phyloP scores from a whole-genome alignment of 2,329 filamentous ascomycete species.

The Colletotrichum sidae region DNA sequence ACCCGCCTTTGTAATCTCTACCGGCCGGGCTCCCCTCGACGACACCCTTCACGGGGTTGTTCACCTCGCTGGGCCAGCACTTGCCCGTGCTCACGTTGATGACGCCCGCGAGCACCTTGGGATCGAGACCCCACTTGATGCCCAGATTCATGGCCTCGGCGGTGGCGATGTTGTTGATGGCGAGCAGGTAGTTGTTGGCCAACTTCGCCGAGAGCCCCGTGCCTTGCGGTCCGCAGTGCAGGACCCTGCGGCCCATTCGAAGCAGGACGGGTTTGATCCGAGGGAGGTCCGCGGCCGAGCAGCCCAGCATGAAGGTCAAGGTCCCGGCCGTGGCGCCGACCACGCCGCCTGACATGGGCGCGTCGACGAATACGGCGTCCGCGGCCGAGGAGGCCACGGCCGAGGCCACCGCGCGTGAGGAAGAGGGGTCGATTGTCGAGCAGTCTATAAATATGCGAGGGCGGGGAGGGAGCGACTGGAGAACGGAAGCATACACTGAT shows the following conservation, averaged over 20 bases:
- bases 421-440: conserved; percentile 93
- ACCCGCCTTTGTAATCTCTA: conserved; percentile 81
- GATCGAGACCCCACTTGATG: conserved; percentile 70
- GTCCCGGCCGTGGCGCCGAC: conserved; percentile 90
- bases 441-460: conserved; percentile 92
- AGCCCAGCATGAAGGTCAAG: conserved; percentile 95
- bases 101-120: conserved; percentile 78
- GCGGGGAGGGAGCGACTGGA: conserved; percentile 66
- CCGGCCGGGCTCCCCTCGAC: conserved; percentile 80
- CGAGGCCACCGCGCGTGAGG: conserved; percentile 82
- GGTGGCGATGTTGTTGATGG: conserved; percentile 86
- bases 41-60: conserved; percentile 93
- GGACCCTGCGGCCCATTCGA: conserved; percentile 86
- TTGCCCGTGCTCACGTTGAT: conserved; percentile 95
- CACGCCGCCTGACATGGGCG: conserved; percentile 96
- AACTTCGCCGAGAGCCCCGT: conserved; percentile 91
- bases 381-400: conserved; percentile 61
- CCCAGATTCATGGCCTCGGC: conserved; percentile 76
- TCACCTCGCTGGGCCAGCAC: conserved; percentile 96
- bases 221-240: conserved; percentile 88
- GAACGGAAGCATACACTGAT: conserved; percentile 81
- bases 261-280: conserved; percentile 77
- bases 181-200: conserved; percentile 96
- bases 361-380: conserved; percentile 87
- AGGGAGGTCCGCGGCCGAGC: conserved; percentile 69